phyloP scores from a whole-genome alignment of 2,329 filamentous ascomycete species.

The Leptosphaerulina australis region DNA sequence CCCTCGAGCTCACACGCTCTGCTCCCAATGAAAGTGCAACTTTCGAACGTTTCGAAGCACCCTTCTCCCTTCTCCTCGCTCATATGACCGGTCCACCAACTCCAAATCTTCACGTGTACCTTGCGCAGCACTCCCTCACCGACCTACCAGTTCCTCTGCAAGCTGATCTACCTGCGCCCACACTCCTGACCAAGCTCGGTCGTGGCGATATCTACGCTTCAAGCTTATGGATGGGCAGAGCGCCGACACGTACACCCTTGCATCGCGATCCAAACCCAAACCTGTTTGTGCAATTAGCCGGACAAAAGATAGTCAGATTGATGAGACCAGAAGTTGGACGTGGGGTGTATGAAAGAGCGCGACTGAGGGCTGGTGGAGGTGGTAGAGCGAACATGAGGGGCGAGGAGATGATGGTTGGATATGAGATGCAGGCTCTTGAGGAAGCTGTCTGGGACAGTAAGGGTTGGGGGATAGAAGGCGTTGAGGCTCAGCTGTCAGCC shows the following conservation, averaged over 20 bases:
- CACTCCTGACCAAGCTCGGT: conserved; percentile 66
- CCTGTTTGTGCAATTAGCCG: conserved; percentile 81
- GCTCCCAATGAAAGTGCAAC: conserved; percentile 38
- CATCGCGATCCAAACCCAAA: conserved; percentile 96
- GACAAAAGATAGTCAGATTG: conserved; percentile 74
- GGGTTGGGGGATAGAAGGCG: conserved; percentile 25
- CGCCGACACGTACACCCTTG: conserved; percentile 86
- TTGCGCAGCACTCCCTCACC: conserved; percentile 78
- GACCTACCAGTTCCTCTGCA: conserved; percentile 69
- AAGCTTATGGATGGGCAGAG: conserved; percentile 85
- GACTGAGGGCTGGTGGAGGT: conserved; percentile 50
- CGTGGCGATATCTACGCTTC: conserved; percentile 85
- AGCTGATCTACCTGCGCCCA: conserved; percentile 71
- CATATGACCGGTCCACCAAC: conserved; percentile 51
- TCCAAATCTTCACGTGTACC: conserved; percentile 65
- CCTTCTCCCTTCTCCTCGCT: conserved; percentile 69
- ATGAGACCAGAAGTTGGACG: conserved; percentile 69
- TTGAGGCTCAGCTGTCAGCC: conserved; percentile 58
- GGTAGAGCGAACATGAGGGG: conserved; percentile 66
- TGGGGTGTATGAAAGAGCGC: conserved; percentile 64
- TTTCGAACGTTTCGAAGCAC: conserved; percentile 65
- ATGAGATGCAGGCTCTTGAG: conserved; percentile 70
- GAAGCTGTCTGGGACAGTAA: conserved; percentile 69
- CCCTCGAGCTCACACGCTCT: conserved; percentile 63
- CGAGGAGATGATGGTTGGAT: conserved; percentile 88